A percentile compares a stretch with the other conserved stretches of the same genome.
These are phyloP conservation scores for Picea glauca DNA, from an alignment of 75 land plant species.

Conservation along the genomic window DNA sequence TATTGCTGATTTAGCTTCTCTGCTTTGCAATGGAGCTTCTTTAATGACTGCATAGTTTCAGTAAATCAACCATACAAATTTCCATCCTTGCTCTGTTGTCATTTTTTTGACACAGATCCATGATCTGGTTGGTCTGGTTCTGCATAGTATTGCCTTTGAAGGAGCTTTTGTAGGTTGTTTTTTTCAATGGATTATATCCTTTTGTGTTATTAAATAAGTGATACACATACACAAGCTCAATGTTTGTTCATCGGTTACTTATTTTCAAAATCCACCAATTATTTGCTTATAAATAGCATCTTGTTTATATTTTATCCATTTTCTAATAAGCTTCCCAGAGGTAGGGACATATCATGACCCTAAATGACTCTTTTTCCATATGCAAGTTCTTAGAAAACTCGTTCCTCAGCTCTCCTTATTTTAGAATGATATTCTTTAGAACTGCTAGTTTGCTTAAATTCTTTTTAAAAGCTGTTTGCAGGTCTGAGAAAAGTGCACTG, in stretches of 20 bases:
- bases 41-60: too few relatives aligned
- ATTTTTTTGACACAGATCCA: neutral
- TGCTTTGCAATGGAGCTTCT: too few relatives aligned
- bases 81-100: too few relatives aligned
- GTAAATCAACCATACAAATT: too few relatives aligned
- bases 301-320: neutral
- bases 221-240: neutral
- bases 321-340: too few relatives aligned
- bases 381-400: neutral
- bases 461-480: slow-evolving; percentile 4
- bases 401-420: neutral
- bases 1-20: too few relatives aligned
- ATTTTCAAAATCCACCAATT: neutral
- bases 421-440: neutral
- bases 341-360: too few relatives aligned
- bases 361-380: neutral
- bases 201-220: neutral
- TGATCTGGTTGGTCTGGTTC: neutral
- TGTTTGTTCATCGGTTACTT: neutral
- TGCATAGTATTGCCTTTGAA: neutral
- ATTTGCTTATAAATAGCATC: neutral
- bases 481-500: neutral
- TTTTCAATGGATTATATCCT: neutral
- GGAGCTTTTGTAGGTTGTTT: neutral
- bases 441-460: neutral